These are phyloP conservation scores for Chytriomyces sp. DNA, from an alignment of 192 early-diverging fungal genomes.

Conservation along the genomic window DNA sequence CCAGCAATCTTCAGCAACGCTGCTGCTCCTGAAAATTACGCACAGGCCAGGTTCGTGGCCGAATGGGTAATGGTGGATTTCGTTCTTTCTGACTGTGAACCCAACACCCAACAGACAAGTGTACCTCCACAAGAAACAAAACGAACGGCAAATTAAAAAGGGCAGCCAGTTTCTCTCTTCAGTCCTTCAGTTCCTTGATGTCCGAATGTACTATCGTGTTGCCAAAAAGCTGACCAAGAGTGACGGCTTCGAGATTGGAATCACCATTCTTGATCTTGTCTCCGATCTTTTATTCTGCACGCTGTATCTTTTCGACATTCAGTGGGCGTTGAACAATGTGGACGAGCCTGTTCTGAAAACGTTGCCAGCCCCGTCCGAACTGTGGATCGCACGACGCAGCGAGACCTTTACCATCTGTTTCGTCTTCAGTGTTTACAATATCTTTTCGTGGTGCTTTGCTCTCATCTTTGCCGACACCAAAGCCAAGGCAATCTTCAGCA, in stretches of 20 bases:
- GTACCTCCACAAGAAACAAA: not conserved
- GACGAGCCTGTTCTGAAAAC: constrained; percentile 29
- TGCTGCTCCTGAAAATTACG: too few relatives aligned
- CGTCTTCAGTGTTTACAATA: constrained; percentile 7
- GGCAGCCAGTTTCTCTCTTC: not conserved
- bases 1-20: too few relatives aligned
- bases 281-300: constrained; percentile 63
- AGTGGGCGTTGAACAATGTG: constrained; percentile 34
- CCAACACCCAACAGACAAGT: too few relatives aligned
- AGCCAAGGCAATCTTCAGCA: constrained; percentile 48
- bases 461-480: constrained; percentile 11
- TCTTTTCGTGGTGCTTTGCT: constrained; percentile 11
- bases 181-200: not conserved
- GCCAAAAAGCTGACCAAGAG: not conserved
- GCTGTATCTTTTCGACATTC: constrained; percentile 65
- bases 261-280: constrained; percentile 53
- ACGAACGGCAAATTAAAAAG: not conserved
- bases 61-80: too few relatives aligned
- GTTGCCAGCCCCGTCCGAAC: constrained; percentile 48
- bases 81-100: too few relatives aligned
- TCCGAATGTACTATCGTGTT: not conserved
- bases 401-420: constrained; percentile 38
- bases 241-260: constrained; percentile 7
- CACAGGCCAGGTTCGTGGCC: too few relatives aligned
- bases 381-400: constrained; percentile 58